Evolutionary conservation across 78 protist species (phyloP).

Genomic region (Isochrysis galbana): DNA sequence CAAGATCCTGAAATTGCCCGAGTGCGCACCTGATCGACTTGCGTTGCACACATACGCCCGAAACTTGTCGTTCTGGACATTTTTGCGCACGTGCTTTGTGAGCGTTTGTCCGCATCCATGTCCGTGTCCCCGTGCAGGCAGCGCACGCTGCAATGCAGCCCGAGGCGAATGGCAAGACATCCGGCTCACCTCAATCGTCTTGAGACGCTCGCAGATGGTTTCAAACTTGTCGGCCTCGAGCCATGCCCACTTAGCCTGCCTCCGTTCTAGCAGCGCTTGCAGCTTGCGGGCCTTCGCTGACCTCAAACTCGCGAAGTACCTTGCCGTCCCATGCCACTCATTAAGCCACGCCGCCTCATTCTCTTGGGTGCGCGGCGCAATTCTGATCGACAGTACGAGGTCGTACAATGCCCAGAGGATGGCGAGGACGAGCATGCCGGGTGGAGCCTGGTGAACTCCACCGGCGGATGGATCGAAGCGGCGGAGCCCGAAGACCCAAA

Average conservation of each 20-base stretch:
- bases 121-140: too few relatives aligned
- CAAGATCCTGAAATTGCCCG: too few relatives aligned
- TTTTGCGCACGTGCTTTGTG: too few relatives aligned
- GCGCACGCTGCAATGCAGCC: too few relatives aligned
- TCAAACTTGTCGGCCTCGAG: background rate
- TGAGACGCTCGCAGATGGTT: background rate
- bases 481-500: background rate
- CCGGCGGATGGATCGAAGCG: background rate
- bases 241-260: background rate
- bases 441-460: too few relatives aligned
- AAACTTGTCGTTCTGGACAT: too few relatives aligned
- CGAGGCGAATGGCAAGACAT: too few relatives aligned
- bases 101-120: too few relatives aligned
- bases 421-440: too few relatives aligned
- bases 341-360: background rate
- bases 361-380: background rate
- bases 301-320: background rate
- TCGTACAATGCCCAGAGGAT: background rate
- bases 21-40: too few relatives aligned
- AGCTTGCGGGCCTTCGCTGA: background rate
- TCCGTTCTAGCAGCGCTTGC: background rate
- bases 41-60: too few relatives aligned
- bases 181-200: background rate
- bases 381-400: background rate
- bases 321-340: background rate